Base-by-base conservation (phyloP, 1,284 basidiomycete species). In the Hymenochaete sp. region DNA sequence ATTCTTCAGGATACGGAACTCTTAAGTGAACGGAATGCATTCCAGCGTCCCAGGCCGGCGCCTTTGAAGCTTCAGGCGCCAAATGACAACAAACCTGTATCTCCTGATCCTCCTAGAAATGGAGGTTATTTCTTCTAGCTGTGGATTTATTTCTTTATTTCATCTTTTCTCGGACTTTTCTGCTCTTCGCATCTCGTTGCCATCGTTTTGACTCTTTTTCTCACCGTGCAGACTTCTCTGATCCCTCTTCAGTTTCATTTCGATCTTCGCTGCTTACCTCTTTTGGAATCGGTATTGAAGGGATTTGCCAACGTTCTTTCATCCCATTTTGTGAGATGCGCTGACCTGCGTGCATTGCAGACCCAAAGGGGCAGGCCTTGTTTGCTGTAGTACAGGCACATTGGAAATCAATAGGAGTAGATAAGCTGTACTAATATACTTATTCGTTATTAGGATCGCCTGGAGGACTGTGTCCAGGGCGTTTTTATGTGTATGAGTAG, bases 21-120 rank as follows among this genome's bases (percentile, higher is more conserved):
- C 42, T 57, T 58, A 48, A 55, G 59, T 33, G 52, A 52, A 40
- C 59, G 63, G 24, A 63, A 56, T 46, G 63, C 59, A 37, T 71
- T 67, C 55, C 68, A 73, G 48, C 61, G 65, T 38, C 72, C 68
- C 24, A 59, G 71, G 51, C 64, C 66, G 29, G 67, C 68, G 18
- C 74, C 71, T 8, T 52, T 64, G 8, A 35, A 50, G 16, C 42
- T 55, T 25, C 35, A 42, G 36, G 35, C 38, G 11, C 13, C 33
- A 4, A 50, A 42, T 22, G 48, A 50, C 21, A 19, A 28, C 14
- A 38, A 22, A 9, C 45, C 45, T 25, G 18, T 26, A 24, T 13
- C 33, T 21, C 31, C 45, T 22, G 45, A 47, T 6, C 25, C 39
- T 4, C 39, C 44, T 28, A 26, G 26, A 13, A 45, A 45, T 28